Base-by-base conservation (phyloP, 371 early-diverging fungal genomes). In the Coemansia sp. region DNA sequence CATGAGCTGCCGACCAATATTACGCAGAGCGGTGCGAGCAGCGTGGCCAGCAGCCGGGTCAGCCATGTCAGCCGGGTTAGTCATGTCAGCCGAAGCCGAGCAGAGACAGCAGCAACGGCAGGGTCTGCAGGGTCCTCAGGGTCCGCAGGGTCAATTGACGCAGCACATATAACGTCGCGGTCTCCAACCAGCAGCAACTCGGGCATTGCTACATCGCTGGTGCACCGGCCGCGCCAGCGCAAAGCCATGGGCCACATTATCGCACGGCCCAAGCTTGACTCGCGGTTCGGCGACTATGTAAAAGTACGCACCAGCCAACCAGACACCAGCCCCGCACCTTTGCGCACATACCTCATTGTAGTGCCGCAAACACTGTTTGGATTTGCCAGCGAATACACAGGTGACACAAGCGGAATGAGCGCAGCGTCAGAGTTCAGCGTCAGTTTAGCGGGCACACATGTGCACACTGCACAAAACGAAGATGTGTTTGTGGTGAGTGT, bases 171-270 rank as follows among this genome's bases (percentile, higher is more conserved):
- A 9, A 1, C 37, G 37, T 8, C 9, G 37, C 44, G n/a, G 16
- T n/a, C 44, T 16, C 44, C 44, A 44, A 52, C 1, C 53, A 52
- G 25, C 26, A 9, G 53, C 23, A 39, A 21, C 20, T 40, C 59
- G 7, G 14, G 33, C 16, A 18, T 58, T 12, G 33, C 62, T 1
- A 57, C 71, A 2, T 57, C 62, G 21, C 58, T 67, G 53, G 63
- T 62, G 37, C 71, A 71, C n/a, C 66, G 67, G 1, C 71, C 40
- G n/a, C 57, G 51, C 26, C 21, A 25, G n/a, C 55, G 26, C 12
- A 23, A 18, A 9, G 23, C 55, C 6, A 5, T 39, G 8, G 62
- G 33, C 3, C 40, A 28, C 16, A 25, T 52, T 23, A 30, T 54
- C 11, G 37, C 26, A 2, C 55, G 54, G 16, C 64, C 54, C 0